phyloP scores from a whole-genome alignment of 163 green algal species.

The Scenedesmus sp. region DNA sequence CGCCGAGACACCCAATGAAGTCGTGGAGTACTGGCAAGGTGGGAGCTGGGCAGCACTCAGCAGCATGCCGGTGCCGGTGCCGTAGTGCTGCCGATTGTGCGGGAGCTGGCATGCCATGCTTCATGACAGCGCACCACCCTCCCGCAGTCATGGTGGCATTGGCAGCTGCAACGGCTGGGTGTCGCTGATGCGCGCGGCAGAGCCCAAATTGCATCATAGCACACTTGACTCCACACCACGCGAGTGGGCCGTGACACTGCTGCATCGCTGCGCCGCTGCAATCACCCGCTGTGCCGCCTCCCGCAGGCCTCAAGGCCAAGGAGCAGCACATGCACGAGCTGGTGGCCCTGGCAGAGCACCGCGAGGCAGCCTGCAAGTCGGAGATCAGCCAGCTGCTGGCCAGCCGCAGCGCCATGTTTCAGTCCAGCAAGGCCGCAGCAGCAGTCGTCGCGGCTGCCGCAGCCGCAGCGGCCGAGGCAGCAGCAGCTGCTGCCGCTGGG shows the following conservation, averaged over 20 bases:
- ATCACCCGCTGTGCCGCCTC: not conserved
- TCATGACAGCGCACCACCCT: too few species aligned
- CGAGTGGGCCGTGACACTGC: not conserved
- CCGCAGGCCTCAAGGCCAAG: constrained; percentile 83
- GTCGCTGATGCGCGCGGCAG: too few species aligned
- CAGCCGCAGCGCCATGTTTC: constrained; percentile 71
- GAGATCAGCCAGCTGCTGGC: constrained; percentile 76
- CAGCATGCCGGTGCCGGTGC: not conserved
- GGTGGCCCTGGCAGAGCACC: constrained; percentile 79
- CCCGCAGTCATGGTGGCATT: not conserved
- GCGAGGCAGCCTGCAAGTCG: constrained; percentile 75
- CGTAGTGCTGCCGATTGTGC: not conserved
- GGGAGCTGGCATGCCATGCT: not conserved
- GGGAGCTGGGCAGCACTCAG: not conserved
- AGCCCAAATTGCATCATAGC: not conserved
- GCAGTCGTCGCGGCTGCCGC: constrained; percentile 15
- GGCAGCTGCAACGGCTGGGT: too few species aligned
- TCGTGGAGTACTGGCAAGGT: constrained; percentile 89
- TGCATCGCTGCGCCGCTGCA: too few species aligned
- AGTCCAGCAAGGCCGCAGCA: constrained; percentile 59
- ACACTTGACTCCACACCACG: too few species aligned
- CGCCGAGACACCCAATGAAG: constrained; percentile 76
- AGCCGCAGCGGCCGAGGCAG: not conserved
- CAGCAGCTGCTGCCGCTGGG: constrained; percentile 25
- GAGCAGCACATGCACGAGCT: constrained; percentile 87